Percentiles rank a stretch among this genome's conserved stretches.
phyloP scores from a whole-genome alignment of 2,329 filamentous ascomycete species.

The Microascus cirrosus region DNA sequence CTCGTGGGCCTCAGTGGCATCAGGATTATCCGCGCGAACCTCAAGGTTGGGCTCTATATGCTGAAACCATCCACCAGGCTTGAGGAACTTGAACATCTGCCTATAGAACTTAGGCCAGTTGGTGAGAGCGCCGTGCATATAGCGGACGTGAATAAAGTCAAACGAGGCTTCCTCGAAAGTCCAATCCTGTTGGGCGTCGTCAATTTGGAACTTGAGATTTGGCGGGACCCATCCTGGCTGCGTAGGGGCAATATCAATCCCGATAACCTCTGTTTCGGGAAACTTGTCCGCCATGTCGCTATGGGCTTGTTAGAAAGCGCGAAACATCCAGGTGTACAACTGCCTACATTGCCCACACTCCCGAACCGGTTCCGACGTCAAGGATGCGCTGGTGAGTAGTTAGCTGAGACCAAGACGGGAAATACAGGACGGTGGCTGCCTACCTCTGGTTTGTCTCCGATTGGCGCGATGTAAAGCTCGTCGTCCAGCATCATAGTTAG shows the following conservation, averaged over 20 bases:
- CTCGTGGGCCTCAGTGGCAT: neutral
- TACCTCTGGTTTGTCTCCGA: slow-evolving; percentile 11
- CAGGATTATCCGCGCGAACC: neutral
- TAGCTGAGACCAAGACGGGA: neutral
- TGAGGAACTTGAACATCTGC: slow-evolving; percentile 12
- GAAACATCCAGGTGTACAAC: slow-evolving; percentile 11
- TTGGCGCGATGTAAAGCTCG: slow-evolving; percentile 13
- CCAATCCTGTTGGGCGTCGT: slow-evolving; percentile 44
- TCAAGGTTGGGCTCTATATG: neutral
- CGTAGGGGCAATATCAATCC: slow-evolving; percentile 46
- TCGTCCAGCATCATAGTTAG: slow-evolving; percentile 12
- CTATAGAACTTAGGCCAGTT: slow-evolving; percentile 40
- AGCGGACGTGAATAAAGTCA: slow-evolving; percentile 48
- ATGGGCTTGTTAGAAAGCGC: neutral
- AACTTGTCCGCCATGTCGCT: slow-evolving; percentile 23
- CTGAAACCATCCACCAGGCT: slow-evolving; percentile 27
- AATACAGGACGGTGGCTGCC: neutral
- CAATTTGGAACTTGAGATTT: slow-evolving; percentile 54
- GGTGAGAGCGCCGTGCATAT: slow-evolving; percentile 39
- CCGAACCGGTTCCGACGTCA: slow-evolving; percentile 44
- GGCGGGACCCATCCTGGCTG: slow-evolving; percentile 45
- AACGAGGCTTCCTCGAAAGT: slow-evolving; percentile 35
- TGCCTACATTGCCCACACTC: slow-evolving; percentile 41
- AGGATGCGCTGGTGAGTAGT: slow-evolving; percentile 13
- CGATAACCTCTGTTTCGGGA: slow-evolving; percentile 33